These are phyloP conservation scores for Drechslera avenae DNA, from an alignment of 2,329 filamentous ascomycete species.

Conservation along the genomic window DNA sequence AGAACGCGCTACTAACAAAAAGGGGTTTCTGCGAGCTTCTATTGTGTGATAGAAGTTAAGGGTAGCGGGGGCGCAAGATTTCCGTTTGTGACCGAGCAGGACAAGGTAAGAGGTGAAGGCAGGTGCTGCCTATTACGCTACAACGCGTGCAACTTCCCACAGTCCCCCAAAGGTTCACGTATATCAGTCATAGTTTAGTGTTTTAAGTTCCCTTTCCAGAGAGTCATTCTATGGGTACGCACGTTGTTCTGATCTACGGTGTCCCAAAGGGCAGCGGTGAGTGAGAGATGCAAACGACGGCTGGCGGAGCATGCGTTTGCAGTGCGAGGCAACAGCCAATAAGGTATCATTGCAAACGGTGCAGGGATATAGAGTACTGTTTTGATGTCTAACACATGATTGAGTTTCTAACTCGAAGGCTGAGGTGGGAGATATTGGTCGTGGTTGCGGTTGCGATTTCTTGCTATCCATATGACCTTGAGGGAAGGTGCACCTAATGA, in stretches of 20 bases:
- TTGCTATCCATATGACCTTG: not conserved
- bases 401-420: not conserved
- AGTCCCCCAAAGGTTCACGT: too few species aligned
- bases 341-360: not conserved
- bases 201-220: too few species aligned
- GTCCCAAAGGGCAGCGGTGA: not conserved
- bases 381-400: not conserved
- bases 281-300: constrained; percentile 7
- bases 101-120: too few species aligned
- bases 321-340: not conserved
- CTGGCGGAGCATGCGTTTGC: constrained; percentile 1
- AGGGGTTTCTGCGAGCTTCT: not conserved
- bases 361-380: not conserved
- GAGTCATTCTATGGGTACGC: too few species aligned
- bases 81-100: too few species aligned
- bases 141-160: too few species aligned
- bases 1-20: constrained; percentile 3
- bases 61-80: not conserved
- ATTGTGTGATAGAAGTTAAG: constrained; percentile 8
- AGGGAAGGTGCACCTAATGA: constrained; percentile 9
- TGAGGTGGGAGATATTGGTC: not conserved
- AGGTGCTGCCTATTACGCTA: too few species aligned
- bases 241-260: not conserved
- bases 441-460: constrained; percentile 4
- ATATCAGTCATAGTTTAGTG: too few species aligned